A percentile compares a stretch with the other conserved stretches of the same genome.
Conservation (phyloP, 176 grass and related monocot genomes). For the Chrysopogon serrulatus region DNA sequence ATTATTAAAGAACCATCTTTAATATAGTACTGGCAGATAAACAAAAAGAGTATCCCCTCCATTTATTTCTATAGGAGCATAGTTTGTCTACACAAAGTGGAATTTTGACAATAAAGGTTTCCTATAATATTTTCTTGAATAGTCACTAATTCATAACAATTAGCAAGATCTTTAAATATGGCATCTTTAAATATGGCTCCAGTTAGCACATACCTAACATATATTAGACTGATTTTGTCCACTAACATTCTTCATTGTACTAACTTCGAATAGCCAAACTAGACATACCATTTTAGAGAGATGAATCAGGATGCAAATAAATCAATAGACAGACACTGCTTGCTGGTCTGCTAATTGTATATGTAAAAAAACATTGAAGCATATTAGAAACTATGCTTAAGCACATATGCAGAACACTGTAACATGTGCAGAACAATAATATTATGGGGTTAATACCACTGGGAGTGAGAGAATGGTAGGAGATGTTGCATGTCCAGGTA, state of each 20-base stretch:
- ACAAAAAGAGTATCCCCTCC: not conserved
- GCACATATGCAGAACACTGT: not conserved
- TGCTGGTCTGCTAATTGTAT: not conserved
- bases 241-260: not conserved
- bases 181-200: not conserved
- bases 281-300: not conserved
- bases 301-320: not conserved
- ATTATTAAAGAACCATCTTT: not conserved
- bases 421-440: not conserved
- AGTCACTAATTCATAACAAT: not conserved
- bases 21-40: not conserved
- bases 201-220: not conserved
- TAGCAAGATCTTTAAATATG: no score
- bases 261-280: conserved; percentile 6
- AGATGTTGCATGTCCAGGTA: not conserved
- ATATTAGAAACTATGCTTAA: not conserved
- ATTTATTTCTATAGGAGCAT: not conserved
- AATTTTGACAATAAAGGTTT: not conserved
- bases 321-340: not conserved
- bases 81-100: not conserved
- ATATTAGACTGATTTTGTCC: not conserved
- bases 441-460: not conserved
- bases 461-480: not conserved
- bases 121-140: not conserved
- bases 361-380: not conserved